Evolutionary conservation across 768 basidiomycete genomes (phyloP), one percentile per base, ranked within the genome.

Genomic region (Tylopilus sp.): DNA sequence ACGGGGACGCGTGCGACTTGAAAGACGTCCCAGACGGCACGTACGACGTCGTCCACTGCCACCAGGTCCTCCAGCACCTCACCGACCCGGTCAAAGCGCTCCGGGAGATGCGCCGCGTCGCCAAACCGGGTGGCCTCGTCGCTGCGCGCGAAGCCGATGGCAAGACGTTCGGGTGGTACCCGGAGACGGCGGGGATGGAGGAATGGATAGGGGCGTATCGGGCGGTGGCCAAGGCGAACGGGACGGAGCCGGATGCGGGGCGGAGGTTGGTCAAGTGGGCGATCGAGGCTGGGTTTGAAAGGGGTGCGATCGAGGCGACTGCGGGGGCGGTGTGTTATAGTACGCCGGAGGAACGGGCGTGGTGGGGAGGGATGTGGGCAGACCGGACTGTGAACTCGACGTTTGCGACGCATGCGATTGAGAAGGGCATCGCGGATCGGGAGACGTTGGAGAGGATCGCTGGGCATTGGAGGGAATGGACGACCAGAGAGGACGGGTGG

Each of bases 1-100:
- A 61, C 9, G 80, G 72, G n/a, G 72, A 79, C 54, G 70, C 70
- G 4, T 62, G 66, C 52, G 46, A 62, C 16, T 64, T 81, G 5
- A 59, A 57, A 12, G 75, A 71, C 53, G 62, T 71, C 7, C 76
- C 80, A 52, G 62, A 56, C 26, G 14, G 17, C 2, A 59, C 69
- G 6, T 81, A 79, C 63, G 79, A 80, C 65, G 71, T 81, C 58
- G 76, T 78, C 4, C 75, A 77, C 58, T 71, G 74, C 21, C 77
- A 79, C 52, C 78, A 79, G 57, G 78, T 81, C 8, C 66, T 82
- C 3, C 73, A 77, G 57, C 80, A 81, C 64, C 57, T 81, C 44
- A 42, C 55, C 3, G 72, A 78, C 47, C 76, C 78, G 1, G 63
- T 76, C 12, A 44, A 43, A 17, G 74, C 74, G 2, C 62, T 80